A percentile compares a stretch with the other conserved stretches of the same genome.
Evolutionary conservation across 2,329 filamentous ascomycete genomes (phyloP).

Genomic region (Trichoderma oligosporum): DNA sequence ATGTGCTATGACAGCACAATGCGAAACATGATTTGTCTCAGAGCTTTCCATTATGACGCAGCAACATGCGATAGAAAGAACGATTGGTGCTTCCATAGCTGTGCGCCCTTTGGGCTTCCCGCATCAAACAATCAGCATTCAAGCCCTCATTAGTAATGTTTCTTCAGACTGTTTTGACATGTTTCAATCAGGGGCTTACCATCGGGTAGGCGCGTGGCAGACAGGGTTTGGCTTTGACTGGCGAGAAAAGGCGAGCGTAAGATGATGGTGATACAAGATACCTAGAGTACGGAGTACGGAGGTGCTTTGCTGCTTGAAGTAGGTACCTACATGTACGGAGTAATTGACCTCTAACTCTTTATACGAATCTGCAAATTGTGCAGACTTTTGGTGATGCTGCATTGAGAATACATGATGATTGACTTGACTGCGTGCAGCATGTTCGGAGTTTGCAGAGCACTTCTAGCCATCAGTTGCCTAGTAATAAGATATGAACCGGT

Average conservation of each 20-base stretch:
- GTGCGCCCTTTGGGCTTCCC: not conserved
- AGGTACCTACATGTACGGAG: too few relatives aligned
- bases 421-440: too few relatives aligned
- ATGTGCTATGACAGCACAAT: not conserved
- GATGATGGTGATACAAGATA: not conserved
- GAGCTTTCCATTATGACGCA: conserved; percentile 16
- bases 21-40: conserved; percentile 17
- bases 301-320: too few relatives aligned
- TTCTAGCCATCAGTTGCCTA: too few relatives aligned
- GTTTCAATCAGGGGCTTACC: conserved; percentile 9
- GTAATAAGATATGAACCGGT: too few relatives aligned
- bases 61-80: not conserved
- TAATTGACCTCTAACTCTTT: too few relatives aligned
- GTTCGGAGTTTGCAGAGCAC: too few relatives aligned
- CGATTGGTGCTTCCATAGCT: not conserved
- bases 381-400: too few relatives aligned
- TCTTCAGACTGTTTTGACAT: conserved; percentile 1
- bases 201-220: conserved; percentile 9
- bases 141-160: conserved; percentile 5
- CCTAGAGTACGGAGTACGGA: not conserved
- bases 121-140: too few relatives aligned
- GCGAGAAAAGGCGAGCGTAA: not conserved
- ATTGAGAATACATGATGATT: too few relatives aligned
- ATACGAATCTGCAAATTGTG: too few relatives aligned
- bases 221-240: not conserved